A percentile compares a stretch with the other conserved stretches of the same genome.
These are phyloP conservation scores for Yamadazyma epiphylla DNA, from an alignment of 1,139 yeast species.

Conservation along the genomic window DNA sequence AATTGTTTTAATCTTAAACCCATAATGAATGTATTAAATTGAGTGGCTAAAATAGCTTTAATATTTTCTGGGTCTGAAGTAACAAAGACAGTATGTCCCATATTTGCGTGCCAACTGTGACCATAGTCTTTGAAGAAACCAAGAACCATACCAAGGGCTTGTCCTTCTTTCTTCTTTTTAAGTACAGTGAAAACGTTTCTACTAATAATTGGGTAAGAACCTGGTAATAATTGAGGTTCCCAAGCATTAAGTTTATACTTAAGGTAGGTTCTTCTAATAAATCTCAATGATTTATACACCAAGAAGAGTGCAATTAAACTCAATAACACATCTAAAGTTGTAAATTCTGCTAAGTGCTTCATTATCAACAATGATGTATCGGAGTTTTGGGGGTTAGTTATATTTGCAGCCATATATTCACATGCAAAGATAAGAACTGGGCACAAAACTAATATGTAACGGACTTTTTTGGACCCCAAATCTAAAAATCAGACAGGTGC, in stretches of 20 bases:
- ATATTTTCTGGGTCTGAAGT: conserved; percentile 28
- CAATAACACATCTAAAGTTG: conserved; percentile 1
- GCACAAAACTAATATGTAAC: too few species aligned
- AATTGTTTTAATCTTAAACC: conserved; percentile 41
- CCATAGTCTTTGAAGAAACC: conserved; percentile 8
- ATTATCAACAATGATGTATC: too few species aligned
- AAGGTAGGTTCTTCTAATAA: conserved; percentile 7
- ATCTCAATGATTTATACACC: conserved; percentile 4
- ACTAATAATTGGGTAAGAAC: conserved; percentile 15
- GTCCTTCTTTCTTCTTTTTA: conserved; percentile 10
- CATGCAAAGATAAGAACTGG: too few species aligned
- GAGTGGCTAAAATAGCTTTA: conserved; percentile 34
- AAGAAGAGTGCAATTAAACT: conserved; percentile 1
- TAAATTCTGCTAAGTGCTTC: conserved; percentile 1
- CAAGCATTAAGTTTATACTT: conserved; percentile 14
- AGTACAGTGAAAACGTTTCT: conserved; percentile 11
- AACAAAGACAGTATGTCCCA: conserved; percentile 17
- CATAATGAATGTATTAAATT: conserved; percentile 47
- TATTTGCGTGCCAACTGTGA: conserved; percentile 11
- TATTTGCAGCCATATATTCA: too few species aligned
- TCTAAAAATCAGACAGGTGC: too few species aligned
- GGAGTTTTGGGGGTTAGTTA: too few species aligned
- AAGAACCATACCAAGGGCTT: conserved; percentile 6
- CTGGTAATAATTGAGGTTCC: conserved; percentile 12
- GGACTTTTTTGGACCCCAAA: too few species aligned